Percentiles rank a stretch among this genome's conserved stretches.
These are phyloP conservation scores for Orbilia oligospora DNA, from an alignment of 2,329 filamentous ascomycete species.

Conservation along the genomic window DNA sequence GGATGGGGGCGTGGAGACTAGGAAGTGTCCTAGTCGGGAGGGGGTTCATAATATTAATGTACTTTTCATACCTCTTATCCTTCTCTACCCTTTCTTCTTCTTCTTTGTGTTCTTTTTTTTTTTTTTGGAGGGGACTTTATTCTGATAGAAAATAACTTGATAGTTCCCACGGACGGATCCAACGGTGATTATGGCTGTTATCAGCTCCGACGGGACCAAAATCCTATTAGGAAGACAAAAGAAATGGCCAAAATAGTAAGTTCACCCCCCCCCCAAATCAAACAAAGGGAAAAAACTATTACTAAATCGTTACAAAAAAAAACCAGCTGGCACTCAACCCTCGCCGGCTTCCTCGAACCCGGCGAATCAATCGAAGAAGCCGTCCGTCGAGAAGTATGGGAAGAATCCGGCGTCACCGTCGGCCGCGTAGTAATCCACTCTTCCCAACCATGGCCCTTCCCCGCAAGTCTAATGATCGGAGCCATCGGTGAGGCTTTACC, in stretches of 20 bases:
- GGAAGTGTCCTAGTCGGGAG: slow-evolving; percentile 82
- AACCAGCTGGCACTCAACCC: slow-evolving; percentile 83
- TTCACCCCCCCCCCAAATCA: not conserved
- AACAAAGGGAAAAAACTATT: not conserved
- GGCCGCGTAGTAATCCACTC: slow-evolving; percentile 85
- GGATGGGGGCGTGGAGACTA: slow-evolving; percentile 75
- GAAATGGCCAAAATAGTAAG: slow-evolving; percentile 76
- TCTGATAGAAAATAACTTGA: slow-evolving; percentile 67
- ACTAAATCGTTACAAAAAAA: not conserved
- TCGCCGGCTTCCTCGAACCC: slow-evolving; percentile 85
- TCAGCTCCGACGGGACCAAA: slow-evolving; percentile 82
- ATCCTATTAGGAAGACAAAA: slow-evolving; percentile 88
- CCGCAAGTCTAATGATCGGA: slow-evolving; percentile 86
- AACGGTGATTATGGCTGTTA: slow-evolving; percentile 93
- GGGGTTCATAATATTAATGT: slow-evolving; percentile 81
- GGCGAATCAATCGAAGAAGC: slow-evolving; percentile 89
- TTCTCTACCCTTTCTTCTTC: not conserved
- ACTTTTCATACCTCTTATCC: no score
- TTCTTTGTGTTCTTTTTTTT: not conserved
- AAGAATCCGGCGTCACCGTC: slow-evolving; percentile 83
- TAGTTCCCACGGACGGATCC: slow-evolving; percentile 93
- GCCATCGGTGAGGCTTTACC: slow-evolving; percentile 89
- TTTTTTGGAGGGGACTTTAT: not conserved
- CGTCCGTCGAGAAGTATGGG: slow-evolving; percentile 86
- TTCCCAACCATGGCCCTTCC: slow-evolving; percentile 90